phyloP scores from a whole-genome alignment of 2,329 filamentous ascomycete species.

The Ceratocystis diversiconidia region DNA sequence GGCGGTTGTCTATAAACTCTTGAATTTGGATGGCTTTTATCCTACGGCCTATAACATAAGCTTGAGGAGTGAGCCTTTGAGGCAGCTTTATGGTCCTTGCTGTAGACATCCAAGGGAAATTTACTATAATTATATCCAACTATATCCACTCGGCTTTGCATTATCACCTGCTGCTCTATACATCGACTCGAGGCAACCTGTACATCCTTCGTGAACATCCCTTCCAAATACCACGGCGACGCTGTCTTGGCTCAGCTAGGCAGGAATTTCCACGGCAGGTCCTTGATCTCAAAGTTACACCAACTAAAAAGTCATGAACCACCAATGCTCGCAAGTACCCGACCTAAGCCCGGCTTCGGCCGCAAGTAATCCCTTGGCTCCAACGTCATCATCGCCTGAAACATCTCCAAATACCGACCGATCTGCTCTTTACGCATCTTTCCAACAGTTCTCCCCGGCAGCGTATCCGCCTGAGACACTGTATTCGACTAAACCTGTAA shows the following conservation, averaged over 20 bases:
- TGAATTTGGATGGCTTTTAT: not conserved
- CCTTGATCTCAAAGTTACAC: not conserved
- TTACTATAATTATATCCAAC: not conserved
- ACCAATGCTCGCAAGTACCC: constrained; percentile 8
- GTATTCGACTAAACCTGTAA: not conserved
- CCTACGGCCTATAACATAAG: not conserved
- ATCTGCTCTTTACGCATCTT: constrained; percentile 6
- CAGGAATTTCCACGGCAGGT: not conserved
- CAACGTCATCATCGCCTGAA: constrained; percentile 6
- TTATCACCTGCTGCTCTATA: not conserved
- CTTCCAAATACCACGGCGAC: not conserved
- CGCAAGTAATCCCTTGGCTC: not conserved
- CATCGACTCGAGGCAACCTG: not conserved
- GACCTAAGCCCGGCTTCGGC: constrained; percentile 1
- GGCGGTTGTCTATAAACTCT: not conserved
- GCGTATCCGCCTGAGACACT: not conserved
- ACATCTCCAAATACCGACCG: constrained; percentile 11
- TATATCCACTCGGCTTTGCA: not conserved
- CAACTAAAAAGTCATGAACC: constrained; percentile 10
- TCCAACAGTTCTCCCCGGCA: not conserved
- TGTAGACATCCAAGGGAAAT: not conserved
- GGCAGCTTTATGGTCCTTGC: not conserved
- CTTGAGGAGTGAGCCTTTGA: not conserved
- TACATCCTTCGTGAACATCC: not conserved
- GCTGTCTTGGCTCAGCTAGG: not conserved